Conservation (phyloP, 2,329 filamentous ascomycete species). For the Epichloe uncinata region DNA sequence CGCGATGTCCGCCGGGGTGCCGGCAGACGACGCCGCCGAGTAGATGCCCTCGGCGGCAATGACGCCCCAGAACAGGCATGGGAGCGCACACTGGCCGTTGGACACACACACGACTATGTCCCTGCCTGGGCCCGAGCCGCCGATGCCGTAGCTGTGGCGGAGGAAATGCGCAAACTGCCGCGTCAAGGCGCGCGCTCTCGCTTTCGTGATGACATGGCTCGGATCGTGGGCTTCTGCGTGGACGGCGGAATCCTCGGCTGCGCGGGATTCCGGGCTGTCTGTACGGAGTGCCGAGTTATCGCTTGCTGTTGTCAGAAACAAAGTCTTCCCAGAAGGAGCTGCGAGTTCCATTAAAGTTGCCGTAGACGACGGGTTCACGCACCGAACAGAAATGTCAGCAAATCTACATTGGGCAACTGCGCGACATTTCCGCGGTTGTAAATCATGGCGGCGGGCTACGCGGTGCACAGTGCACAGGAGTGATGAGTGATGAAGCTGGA, state of each 20-base stretch:
- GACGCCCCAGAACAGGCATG: slow-evolving; percentile 40
- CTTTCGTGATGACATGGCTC: slow-evolving; percentile 38
- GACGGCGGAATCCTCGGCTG: slow-evolving; percentile 35
- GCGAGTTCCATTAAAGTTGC: too few relatives aligned
- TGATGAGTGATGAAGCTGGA: background rate
- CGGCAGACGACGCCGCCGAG: slow-evolving; percentile 37
- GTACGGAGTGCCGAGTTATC: background rate
- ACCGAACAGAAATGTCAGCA: slow-evolving; percentile 32
- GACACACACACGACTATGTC: slow-evolving; percentile 45
- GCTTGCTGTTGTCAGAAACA: slow-evolving; percentile 17
- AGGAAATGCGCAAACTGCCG: slow-evolving; percentile 42
- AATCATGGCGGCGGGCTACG: slow-evolving; percentile 14
- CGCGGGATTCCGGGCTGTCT: slow-evolving; percentile 12
- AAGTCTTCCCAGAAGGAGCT: too few relatives aligned
- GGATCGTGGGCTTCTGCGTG: slow-evolving; percentile 46
- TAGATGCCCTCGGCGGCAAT: slow-evolving; percentile 47
- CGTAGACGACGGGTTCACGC: slow-evolving; percentile 1
- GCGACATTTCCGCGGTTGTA: slow-evolving; percentile 21
- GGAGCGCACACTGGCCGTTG: slow-evolving; percentile 40
- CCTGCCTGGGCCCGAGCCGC: slow-evolving; percentile 30
- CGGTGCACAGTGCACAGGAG: background rate
- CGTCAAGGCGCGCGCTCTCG: slow-evolving; percentile 31
- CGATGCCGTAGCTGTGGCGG: slow-evolving; percentile 37
- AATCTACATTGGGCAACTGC: slow-evolving; percentile 25
- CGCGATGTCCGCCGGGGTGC: slow-evolving; percentile 36